Evolutionary conservation across 257 asterid species (phyloP), one percentile per base, ranked within the genome.

Genomic region (Solanum virginianum): DNA sequence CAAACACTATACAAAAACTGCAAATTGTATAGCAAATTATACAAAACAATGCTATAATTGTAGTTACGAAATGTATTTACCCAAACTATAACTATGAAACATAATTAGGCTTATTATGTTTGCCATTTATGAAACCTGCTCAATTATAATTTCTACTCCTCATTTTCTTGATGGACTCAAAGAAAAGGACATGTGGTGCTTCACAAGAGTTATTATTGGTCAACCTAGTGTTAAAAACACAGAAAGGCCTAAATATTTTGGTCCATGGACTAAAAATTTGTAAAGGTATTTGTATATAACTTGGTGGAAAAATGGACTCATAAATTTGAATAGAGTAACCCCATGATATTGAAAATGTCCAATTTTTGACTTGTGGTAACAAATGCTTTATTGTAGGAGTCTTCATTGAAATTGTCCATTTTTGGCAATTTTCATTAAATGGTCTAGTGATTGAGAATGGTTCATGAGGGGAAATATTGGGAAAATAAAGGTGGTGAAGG

Each of bases 391-490:
- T 36, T 92, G 95, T 2, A 90, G 29, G 5, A 92, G 18, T 15
- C 93, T 43, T 0, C 93, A 88, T 16, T 86, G 85, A 32, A 8
- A 66, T 66, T 12, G 20, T 11, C 7, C 80, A 5, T 49, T 22
- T 17, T 87, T 70, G n/a, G 90, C 90, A 4, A 90, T 86, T 82
- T 84, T 84, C 91, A 89, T 89, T 15, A 91, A 88, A 54, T 88
- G 92, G 79, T 80, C 84, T 1, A 88, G 18, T 18, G 93, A 88
- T 7, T 85, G 79, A 6, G 70, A 56, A 1, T 87, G 88, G 80
- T 86, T 84, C 91, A 87, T 86, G 66, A 84, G 81, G 65, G 93
- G 95, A 79, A 92, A 92, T 59, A 92, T 85, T 63, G 93, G 92
- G 15, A 1, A 66, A 87, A 10, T 90, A 92, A 6, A 92, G 89